phyloP scores from a whole-genome alignment of 768 basidiomycete genomes.

The Scleroderma citrinum region DNA sequence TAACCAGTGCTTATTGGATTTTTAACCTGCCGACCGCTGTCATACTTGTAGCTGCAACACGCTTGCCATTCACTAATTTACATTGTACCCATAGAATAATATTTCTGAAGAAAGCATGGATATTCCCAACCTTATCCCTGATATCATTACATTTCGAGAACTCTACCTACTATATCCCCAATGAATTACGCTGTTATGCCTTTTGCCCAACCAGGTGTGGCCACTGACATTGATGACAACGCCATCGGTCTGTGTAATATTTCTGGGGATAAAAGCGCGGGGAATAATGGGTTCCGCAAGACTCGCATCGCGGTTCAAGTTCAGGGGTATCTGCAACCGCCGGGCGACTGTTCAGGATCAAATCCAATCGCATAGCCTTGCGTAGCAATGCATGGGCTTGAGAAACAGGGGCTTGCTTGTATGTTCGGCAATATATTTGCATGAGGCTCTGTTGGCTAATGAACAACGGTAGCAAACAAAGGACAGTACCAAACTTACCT shows the following conservation, averaged over 20 bases:
- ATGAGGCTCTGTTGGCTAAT: constrained; percentile 63
- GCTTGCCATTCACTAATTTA: constrained; percentile 16
- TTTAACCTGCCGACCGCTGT: constrained; percentile 14
- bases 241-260: constrained; percentile 20
- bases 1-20: constrained; percentile 8
- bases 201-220: constrained; percentile 4
- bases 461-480: background rate
- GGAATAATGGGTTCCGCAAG: constrained; percentile 65
- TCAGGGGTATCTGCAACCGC: constrained; percentile 25
- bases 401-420: constrained; percentile 70
- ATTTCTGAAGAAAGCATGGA: constrained; percentile 1
- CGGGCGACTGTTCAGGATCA: constrained; percentile 47
- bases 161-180: background rate
- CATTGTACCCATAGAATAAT: constrained; percentile 25
- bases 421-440: constrained; percentile 78
- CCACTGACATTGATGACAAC: constrained; percentile 45
- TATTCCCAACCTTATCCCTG: background rate
- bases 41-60: constrained; percentile 12
- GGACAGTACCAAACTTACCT: constrained; percentile 46
- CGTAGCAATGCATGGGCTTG: constrained; percentile 84
- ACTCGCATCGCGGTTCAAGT: constrained; percentile 41
- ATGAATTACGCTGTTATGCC: background rate
- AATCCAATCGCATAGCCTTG: constrained; percentile 82
- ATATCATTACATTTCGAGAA: background rate
- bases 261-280: constrained; percentile 62